Evolutionary conservation across 306 rosid species (phyloP).

Genomic region (Prunus mongolica): DNA sequence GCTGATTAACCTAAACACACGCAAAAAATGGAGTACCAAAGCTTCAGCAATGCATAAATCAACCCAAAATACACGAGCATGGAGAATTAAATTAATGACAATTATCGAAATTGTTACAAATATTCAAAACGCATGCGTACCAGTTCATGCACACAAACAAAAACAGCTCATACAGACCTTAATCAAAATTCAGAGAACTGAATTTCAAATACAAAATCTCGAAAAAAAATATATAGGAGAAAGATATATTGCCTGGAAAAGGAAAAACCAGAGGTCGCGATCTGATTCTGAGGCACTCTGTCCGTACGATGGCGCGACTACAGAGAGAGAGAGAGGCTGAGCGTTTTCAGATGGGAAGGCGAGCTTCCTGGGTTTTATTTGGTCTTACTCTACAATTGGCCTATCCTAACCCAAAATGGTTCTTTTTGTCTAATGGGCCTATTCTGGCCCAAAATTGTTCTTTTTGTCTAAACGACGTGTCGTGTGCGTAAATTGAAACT

Average conservation of each 20-base stretch:
- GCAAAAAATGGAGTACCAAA: not conserved
- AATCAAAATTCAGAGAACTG: not conserved
- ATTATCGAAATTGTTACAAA: not conserved
- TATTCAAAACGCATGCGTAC: not conserved
- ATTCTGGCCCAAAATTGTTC: too few relatives aligned
- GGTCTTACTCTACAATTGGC: not conserved
- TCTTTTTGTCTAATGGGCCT: too few relatives aligned
- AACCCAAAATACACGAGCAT: not conserved
- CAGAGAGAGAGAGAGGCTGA: not conserved
- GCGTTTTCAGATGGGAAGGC: not conserved
- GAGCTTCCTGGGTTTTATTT: not conserved
- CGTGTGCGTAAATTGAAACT: not conserved
- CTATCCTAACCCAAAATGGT: not conserved
- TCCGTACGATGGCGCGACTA: constrained; percentile 14
- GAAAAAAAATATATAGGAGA: not conserved
- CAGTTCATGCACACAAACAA: not conserved
- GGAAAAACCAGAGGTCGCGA: constrained; percentile 17
- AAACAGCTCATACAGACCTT: not conserved
- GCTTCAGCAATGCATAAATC: not conserved
- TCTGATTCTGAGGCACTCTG: constrained; percentile 17
- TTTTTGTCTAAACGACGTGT: too few relatives aligned
- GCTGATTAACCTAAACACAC: not conserved
- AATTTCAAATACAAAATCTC: not conserved
- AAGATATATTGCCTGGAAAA: constrained; percentile 7
- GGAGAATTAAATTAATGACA: not conserved